Conservation (phyloP, 1,284 basidiomycete species). For the Pyrrhoderma noxium region DNA sequence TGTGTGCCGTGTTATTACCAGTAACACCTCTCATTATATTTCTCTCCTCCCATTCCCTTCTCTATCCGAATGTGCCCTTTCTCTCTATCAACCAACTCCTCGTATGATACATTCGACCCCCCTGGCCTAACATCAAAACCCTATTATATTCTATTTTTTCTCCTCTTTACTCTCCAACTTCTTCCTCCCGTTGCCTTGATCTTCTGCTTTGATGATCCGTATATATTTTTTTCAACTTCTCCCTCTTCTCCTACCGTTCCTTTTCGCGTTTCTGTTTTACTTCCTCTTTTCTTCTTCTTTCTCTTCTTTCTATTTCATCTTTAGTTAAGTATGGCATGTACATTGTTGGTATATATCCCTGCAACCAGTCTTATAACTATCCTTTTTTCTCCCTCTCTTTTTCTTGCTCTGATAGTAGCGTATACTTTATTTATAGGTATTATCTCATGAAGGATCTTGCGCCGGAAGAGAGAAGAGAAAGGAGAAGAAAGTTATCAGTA, state of each 20-base stretch:
- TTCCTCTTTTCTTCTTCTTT: not conserved
- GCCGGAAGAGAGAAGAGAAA: too few species aligned
- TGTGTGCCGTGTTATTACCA: not conserved
- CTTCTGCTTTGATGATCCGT: not conserved
- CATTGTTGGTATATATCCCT: slow-evolving; percentile 7
- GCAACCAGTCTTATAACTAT: too few species aligned
- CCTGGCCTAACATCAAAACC: too few species aligned
- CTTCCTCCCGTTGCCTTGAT: not conserved
- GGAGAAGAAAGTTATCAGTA: too few species aligned
- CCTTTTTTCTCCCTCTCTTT: too few species aligned
- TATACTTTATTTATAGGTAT: too few species aligned
- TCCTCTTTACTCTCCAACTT: not conserved
- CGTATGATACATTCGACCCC: not conserved
- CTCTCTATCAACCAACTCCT: not conserved
- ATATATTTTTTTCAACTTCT: not conserved
- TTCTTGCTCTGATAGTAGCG: too few species aligned
- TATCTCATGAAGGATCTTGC: too few species aligned
- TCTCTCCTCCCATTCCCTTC: slow-evolving; percentile 1
- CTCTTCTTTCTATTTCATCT: not conserved
- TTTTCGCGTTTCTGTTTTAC: not conserved
- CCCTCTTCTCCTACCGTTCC: not conserved
- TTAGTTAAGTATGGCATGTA: slow-evolving; percentile 7
- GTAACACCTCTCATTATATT: not conserved
- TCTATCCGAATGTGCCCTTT: not conserved
- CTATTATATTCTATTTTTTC: not conserved